Evolutionary conservation across 805 yeast genomes (phyloP), one percentile per base, ranked within the genome.

Genomic region (Blastobotrys americana): DNA sequence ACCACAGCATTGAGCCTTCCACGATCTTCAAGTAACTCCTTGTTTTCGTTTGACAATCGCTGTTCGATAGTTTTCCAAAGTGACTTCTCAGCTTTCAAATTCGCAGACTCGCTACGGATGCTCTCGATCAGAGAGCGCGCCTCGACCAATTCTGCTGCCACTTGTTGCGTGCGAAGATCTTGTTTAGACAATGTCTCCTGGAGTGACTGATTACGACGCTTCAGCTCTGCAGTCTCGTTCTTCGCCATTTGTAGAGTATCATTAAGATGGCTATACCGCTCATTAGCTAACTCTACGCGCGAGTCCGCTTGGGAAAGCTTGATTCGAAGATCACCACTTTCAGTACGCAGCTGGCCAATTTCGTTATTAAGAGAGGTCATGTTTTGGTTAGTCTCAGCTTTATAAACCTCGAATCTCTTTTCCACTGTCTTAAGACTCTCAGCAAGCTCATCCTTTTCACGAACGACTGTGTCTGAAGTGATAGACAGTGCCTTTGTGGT

Each of bases 11-110:
- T 79, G 34, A 85, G 64, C 42, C 76, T 71, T 4, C 72, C 61
- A 53, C 76, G 78, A 56, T 87, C 95, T 2, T 71, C 70, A 37
- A 70, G 64, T 44, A 84, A 62, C 22, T 68, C 72, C 5, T 65
- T 63, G 35, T 78, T 70, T 49, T 83, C 86, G 10, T 65, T 64
- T 25, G 71, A 65, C 23, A 84, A 59, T 8, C 82, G 66, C 15
- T 64, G 59, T 50, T 78, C 80, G 10, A 73, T 55, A 0, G 75
- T 55, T 34, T 67, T 61, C 70, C 78, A 70, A 35, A 78, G 56
- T 3, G 69, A 64, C 45, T 71, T 76, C 52, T 84, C 90, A 2
- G 80, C 73, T 43, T 67, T 64, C 47, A 80, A 60, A 42, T 72
- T 74, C 13, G 69, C 68, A 4, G 75, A 49, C 23, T 74, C 74